These are phyloP conservation scores for Puccinia polysora DNA, from an alignment of 1,284 basidiomycete species.

Conservation along the genomic window DNA sequence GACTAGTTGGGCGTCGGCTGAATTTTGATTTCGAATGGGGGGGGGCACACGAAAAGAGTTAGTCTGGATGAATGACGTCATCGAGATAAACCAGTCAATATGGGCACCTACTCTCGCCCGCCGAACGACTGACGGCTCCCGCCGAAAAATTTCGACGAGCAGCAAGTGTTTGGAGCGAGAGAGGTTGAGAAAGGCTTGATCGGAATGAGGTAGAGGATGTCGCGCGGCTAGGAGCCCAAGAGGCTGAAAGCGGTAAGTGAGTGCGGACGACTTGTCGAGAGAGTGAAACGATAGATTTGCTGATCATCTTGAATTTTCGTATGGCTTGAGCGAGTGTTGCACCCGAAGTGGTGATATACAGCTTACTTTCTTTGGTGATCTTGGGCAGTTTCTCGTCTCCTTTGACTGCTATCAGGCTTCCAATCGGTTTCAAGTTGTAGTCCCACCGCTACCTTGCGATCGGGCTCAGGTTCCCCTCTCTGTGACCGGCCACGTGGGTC, in stretches of 20 bases:
- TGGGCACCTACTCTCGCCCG: constrained; percentile 9
- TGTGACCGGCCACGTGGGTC: background rate
- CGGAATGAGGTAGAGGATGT: background rate
- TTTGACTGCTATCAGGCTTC: no score
- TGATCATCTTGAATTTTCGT: constrained; percentile 8
- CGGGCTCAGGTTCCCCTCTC: background rate
- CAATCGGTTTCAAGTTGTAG: no score
- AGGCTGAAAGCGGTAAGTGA: background rate
- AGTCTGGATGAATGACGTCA: background rate
- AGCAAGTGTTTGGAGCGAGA: background rate
- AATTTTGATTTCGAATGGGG: no score
- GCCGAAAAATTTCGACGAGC: constrained; percentile 10
- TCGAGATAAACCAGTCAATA: no score
- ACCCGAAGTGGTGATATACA: background rate
- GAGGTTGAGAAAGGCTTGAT: constrained; percentile 15
- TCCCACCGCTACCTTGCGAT: background rate
- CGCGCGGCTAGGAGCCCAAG: background rate
- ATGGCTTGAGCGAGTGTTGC: background rate
- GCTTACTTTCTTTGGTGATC: background rate
- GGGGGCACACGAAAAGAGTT: background rate
- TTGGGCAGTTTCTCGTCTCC: background rate
- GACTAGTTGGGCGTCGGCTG: constrained; percentile 37
- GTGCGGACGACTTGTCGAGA: constrained; percentile 9
- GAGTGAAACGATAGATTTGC: constrained; percentile 10
- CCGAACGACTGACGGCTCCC: background rate